phyloP scores from a whole-genome alignment of 768 basidiomycete species.

The Lentinula guzmanii region DNA sequence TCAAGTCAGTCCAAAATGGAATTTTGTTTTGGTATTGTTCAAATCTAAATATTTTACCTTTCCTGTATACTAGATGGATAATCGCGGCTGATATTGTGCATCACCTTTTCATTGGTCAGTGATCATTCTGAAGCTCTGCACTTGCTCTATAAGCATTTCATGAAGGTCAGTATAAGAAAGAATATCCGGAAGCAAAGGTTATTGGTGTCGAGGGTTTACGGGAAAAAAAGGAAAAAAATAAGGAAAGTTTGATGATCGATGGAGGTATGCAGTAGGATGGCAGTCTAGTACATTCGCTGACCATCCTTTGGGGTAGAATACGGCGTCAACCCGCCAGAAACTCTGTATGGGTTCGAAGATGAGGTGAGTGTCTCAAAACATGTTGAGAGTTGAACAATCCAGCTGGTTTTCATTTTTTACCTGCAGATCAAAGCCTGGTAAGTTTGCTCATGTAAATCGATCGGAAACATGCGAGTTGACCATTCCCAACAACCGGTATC shows the following conservation, averaged over 20 bases:
- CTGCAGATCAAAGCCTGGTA: slow-evolving; percentile 47
- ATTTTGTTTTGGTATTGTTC: neutral
- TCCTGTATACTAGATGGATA: slow-evolving; percentile 38
- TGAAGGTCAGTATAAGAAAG: slow-evolving; percentile 55
- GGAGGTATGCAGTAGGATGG: slow-evolving; percentile 43
- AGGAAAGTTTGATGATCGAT: slow-evolving; percentile 49
- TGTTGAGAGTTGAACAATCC: too few species aligned
- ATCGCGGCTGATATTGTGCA: slow-evolving; percentile 54
- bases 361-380: slow-evolving; percentile 30
- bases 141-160: slow-evolving; percentile 16
- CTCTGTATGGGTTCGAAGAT: slow-evolving; percentile 73
- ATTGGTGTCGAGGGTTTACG: slow-evolving; percentile 58
- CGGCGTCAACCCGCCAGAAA: slow-evolving; percentile 56
- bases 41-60: too few species aligned
- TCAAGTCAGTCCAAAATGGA: slow-evolving; percentile 40
- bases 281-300: neutral
- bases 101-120: slow-evolving; percentile 50
- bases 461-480: neutral
- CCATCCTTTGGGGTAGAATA: slow-evolving; percentile 31
- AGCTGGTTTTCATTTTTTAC: slow-evolving; percentile 3
- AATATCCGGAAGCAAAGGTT: slow-evolving; percentile 66
- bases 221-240: slow-evolving; percentile 45
- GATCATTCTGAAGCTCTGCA: neutral
- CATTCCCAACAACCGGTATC: neutral
- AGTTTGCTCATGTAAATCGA: neutral